phyloP scores from a whole-genome alignment of 345 rosid species.

The Chamaenerion angustifolium region DNA sequence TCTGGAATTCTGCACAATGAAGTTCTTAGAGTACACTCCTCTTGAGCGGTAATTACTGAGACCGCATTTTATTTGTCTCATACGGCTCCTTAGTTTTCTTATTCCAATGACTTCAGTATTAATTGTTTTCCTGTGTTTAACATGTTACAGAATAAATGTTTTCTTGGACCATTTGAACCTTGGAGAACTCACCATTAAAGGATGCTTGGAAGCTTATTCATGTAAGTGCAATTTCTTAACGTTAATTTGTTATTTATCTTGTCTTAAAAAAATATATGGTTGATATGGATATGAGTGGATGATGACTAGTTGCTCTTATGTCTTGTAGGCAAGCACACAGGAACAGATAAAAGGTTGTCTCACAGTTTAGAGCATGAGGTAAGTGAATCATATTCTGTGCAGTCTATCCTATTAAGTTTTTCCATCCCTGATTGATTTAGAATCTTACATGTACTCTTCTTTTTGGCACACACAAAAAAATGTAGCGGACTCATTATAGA shows the following conservation, averaged over 20 bases:
- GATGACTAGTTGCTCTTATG: slow-evolving; percentile 8
- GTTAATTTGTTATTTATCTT: not conserved
- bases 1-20: slow-evolving; percentile 25
- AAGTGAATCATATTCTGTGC: not conserved
- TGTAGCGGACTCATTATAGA: too few relatives aligned
- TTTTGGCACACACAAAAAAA: not conserved
- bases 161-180: slow-evolving; percentile 56
- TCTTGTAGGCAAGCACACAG: slow-evolving; percentile 70
- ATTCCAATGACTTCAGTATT: not conserved
- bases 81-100: too few relatives aligned
- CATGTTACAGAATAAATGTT: slow-evolving; percentile 42
- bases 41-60: slow-evolving; percentile 32
- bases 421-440: slow-evolving; percentile 14
- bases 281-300: not conserved
- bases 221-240: slow-evolving; percentile 29
- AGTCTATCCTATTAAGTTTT: not conserved
- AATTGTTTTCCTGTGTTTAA: not conserved
- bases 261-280: too few relatives aligned
- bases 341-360: slow-evolving; percentile 71
- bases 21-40: slow-evolving; percentile 82
- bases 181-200: slow-evolving; percentile 69
- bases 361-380: slow-evolving; percentile 95
- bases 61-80: not conserved
- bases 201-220: slow-evolving; percentile 75
- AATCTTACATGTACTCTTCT: slow-evolving; percentile 22